Evolutionary conservation across 805 yeast genomes (phyloP).

Genomic region (Dipodascus albidus): DNA sequence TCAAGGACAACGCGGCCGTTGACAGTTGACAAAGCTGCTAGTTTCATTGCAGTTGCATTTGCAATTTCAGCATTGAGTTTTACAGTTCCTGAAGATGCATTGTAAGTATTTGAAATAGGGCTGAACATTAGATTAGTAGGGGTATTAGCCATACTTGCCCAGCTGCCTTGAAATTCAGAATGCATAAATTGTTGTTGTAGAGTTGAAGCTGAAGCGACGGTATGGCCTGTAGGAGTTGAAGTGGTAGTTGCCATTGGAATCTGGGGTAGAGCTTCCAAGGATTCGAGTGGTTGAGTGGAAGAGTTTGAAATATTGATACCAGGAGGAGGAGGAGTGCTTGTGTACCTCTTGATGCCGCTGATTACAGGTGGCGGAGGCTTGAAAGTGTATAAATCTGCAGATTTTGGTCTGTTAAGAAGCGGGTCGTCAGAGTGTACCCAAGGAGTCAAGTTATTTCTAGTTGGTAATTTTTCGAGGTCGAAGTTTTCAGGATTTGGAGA

Average conservation of each 20-base stretch:
- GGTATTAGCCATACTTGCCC: conserved; percentile 23
- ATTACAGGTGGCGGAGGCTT: not conserved
- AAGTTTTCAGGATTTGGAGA: not conserved
- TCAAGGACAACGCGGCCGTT: conserved; percentile 31
- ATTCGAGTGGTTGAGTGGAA: not conserved
- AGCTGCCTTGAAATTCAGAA: conserved; percentile 9
- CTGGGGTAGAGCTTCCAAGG: not conserved
- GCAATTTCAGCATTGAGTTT: conserved; percentile 22
- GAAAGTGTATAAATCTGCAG: not conserved
- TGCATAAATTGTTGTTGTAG: conserved; percentile 3
- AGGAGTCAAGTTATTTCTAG: not conserved
- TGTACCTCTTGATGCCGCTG: not conserved
- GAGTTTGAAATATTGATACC: not conserved
- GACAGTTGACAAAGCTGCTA: conserved; percentile 58
- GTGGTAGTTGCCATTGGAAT: not conserved
- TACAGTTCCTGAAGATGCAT: conserved; percentile 6
- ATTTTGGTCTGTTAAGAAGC: not conserved
- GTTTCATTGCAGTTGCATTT: conserved; percentile 36
- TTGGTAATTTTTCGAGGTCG: not conserved
- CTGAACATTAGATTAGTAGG: conserved; percentile 10
- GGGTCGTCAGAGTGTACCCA: not conserved
- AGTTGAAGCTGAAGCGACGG: not conserved
- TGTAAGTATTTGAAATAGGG: conserved; percentile 6
- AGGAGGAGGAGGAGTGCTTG: not conserved
- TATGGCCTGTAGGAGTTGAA: not conserved